Percentiles rank a stretch among this genome's conserved stretches.
Evolutionary conservation across 768 basidiomycete genomes (phyloP).

Genomic region (Leccinellum albellum): DNA sequence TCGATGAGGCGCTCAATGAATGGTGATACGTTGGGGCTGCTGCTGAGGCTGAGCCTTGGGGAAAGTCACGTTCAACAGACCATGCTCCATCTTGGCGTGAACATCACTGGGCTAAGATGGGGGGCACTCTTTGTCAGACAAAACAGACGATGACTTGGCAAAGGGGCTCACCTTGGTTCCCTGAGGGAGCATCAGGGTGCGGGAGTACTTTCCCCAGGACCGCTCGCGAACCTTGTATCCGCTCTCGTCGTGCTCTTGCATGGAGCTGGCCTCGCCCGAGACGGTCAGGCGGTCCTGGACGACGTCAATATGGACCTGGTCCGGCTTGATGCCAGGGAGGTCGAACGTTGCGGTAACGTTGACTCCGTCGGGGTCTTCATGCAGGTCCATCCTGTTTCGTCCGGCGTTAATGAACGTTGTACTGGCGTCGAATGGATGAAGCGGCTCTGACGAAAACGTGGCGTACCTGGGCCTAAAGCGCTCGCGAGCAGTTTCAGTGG

Average conservation of each 20-base stretch:
- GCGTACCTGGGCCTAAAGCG: neutral
- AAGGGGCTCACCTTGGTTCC: slow-evolving; percentile 29
- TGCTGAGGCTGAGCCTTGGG: slow-evolving; percentile 43
- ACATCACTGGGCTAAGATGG: too few species aligned
- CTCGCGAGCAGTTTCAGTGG: neutral
- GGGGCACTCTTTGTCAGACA: neutral
- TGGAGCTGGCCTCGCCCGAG: too few species aligned
- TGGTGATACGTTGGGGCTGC: slow-evolving; percentile 41
- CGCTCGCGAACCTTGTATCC: too few species aligned
- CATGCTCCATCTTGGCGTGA: slow-evolving; percentile 15
- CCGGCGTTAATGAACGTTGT: neutral
- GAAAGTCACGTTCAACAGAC: slow-evolving; percentile 45
- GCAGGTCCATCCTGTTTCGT: slow-evolving; percentile 48
- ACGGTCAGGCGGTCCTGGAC: too few species aligned
- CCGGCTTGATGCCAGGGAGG: slow-evolving; percentile 41
- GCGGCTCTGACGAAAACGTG: neutral
- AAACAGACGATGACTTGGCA: neutral
- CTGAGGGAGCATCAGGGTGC: too few species aligned
- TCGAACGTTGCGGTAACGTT: slow-evolving; percentile 30
- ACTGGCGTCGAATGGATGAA: too few species aligned
- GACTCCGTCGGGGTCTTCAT: slow-evolving; percentile 47
- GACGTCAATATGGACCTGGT: too few species aligned
- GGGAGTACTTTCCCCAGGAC: too few species aligned
- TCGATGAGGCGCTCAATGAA: slow-evolving; percentile 11
- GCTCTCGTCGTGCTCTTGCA: too few species aligned